Evolutionary conservation across 495 filamentous ascomycete genomes (phyloP).

Genomic region (Daldinia loculata): DNA sequence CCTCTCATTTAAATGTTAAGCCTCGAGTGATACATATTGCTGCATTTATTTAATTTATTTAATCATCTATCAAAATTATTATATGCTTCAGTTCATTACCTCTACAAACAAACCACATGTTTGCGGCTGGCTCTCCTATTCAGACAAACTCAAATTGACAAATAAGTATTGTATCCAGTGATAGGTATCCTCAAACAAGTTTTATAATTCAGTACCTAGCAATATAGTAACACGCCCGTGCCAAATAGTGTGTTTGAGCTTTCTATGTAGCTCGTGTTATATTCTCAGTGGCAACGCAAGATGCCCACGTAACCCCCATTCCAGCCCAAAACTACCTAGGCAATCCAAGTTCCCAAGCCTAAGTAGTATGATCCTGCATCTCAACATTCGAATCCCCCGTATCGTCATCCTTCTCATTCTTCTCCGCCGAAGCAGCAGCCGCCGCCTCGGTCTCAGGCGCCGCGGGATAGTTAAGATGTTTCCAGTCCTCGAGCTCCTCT

Average conservation of each 20-base stretch:
- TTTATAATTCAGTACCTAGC: neutral
- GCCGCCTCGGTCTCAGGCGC: slow-evolving; percentile 44
- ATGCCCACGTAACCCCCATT: neutral
- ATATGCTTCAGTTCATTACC: neutral
- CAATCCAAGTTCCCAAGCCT: neutral
- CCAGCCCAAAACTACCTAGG: neutral
- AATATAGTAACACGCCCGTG: neutral
- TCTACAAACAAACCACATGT: neutral
- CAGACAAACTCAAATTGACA: neutral
- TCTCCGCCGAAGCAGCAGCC: slow-evolving; percentile 17
- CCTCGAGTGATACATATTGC: slow-evolving; percentile 2
- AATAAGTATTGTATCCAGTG: neutral
- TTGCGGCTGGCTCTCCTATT: neutral
- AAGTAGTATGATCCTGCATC: slow-evolving; percentile 24
- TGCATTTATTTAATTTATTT: neutral
- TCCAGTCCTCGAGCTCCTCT: slow-evolving; percentile 95
- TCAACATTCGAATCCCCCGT: slow-evolving; percentile 43
- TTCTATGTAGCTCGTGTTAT: neutral
- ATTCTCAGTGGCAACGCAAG: neutral
- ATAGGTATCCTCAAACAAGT: neutral
- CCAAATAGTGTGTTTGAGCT: neutral
- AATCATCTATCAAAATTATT: neutral
- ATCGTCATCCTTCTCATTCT: slow-evolving; percentile 45
- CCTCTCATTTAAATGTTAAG: slow-evolving; percentile 8
- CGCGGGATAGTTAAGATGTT: slow-evolving; percentile 71